phyloP scores from a whole-genome alignment of 176 grass and related monocot species.

The Triticum dicoccoides region DNA sequence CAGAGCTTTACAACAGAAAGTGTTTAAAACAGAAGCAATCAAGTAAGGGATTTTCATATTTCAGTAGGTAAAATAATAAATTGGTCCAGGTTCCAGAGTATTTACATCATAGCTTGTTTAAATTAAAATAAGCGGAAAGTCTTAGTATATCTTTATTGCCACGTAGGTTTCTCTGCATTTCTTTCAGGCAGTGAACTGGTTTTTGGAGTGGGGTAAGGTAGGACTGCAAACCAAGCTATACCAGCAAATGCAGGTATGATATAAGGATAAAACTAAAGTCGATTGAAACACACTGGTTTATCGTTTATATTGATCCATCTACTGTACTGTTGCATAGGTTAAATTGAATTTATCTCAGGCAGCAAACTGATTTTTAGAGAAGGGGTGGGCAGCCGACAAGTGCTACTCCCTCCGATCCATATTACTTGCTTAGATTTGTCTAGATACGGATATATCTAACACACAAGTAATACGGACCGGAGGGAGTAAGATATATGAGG shows the following conservation, averaged over 20 bases:
- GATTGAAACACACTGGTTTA: background rate
- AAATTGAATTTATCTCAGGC: background rate
- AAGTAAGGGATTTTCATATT: constrained; percentile 6
- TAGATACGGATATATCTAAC: no score
- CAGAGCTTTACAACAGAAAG: background rate
- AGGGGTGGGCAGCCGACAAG: background rate
- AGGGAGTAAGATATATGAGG: background rate
- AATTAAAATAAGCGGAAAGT: background rate
- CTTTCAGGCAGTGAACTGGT: background rate
- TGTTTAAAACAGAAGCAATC: background rate
- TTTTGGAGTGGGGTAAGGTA: background rate
- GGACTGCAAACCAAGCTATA: background rate
- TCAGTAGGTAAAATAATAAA: background rate
- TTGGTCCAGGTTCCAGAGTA: background rate
- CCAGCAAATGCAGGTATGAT: background rate
- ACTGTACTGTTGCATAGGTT: background rate
- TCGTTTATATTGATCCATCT: background rate
- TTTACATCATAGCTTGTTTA: background rate
- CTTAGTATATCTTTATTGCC: background rate
- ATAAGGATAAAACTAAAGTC: background rate
- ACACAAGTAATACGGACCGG: no score
- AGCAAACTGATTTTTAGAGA: background rate
- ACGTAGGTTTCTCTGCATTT: background rate
- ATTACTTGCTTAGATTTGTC: no score
- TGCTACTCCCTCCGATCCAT: no score